Percentiles rank a stretch among this genome's conserved stretches.
These are phyloP conservation scores for Daldinia caldariorum DNA, from an alignment of 495 filamentous ascomycete genomes.

Conservation along the genomic window DNA sequence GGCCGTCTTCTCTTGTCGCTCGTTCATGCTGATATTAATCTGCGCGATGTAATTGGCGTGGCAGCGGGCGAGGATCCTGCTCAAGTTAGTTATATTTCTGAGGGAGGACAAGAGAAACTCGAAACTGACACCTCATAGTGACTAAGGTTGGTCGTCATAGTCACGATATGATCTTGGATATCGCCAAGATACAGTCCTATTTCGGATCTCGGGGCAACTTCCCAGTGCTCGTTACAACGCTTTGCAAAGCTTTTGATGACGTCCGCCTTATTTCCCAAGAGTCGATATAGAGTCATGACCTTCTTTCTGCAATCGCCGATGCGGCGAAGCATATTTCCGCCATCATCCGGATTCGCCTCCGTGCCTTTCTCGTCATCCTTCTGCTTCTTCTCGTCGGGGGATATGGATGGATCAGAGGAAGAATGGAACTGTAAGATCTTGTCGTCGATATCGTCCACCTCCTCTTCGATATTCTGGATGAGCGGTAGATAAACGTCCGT, in stretches of 20 bases:
- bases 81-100: constrained; percentile 33
- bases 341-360: constrained; percentile 63
- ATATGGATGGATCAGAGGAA: constrained; percentile 49
- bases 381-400: constrained; percentile 42
- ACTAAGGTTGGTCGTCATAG: constrained; percentile 93
- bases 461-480: constrained; percentile 87
- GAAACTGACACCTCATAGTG: constrained; percentile 90
- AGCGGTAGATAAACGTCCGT: constrained; percentile 94
- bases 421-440: constrained; percentile 81
- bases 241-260: constrained; percentile 99
- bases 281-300: constrained; percentile 91
- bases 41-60: constrained; percentile 95
- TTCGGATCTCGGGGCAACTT: constrained; percentile 91
- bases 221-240: constrained; percentile 97
- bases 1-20: constrained; percentile 94
- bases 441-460: constrained; percentile 90
- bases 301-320: constrained; percentile 95
- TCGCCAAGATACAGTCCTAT: constrained; percentile 96
- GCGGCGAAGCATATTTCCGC: constrained; percentile 85
- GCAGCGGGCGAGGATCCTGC: constrained; percentile 86
- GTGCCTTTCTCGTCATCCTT: constrained; percentile 57
- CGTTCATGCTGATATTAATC: constrained; percentile 95
- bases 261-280: constrained; percentile 96
- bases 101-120: neutral
- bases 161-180: constrained; percentile 98